Evolutionary conservation across 2,329 filamentous ascomycete species (phyloP).

Genomic region (Pseudocercospora macadamiae): DNA sequence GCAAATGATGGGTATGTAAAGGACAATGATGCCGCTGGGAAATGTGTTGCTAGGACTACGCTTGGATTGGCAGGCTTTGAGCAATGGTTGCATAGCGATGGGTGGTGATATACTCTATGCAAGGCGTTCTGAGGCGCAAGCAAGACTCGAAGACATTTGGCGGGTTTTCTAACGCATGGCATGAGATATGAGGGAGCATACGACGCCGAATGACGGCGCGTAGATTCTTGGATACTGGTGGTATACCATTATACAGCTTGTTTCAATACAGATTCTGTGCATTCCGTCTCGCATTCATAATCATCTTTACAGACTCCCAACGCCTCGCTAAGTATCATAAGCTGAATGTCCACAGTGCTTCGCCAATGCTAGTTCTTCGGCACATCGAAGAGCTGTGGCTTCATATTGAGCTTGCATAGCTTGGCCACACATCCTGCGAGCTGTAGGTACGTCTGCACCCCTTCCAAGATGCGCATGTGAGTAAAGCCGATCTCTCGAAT

Average conservation of each 20-base stretch:
- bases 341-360: not conserved
- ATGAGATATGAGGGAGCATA: not conserved
- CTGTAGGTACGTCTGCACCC: constrained; percentile 91
- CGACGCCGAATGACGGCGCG: not conserved
- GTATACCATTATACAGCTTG: constrained; percentile 3
- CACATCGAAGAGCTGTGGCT: constrained; percentile 74
- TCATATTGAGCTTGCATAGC: constrained; percentile 95
- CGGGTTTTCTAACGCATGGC: constrained; percentile 1
- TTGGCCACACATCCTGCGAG: constrained; percentile 89
- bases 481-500: constrained; percentile 95
- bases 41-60: not conserved
- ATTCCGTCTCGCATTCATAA: not conserved
- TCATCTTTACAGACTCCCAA: constrained; percentile 2
- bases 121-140: constrained; percentile 7
- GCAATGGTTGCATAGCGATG: constrained; percentile 7
- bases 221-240: not conserved
- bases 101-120: not conserved
- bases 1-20: constrained; percentile 61
- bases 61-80: not conserved
- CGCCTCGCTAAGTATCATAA: not conserved
- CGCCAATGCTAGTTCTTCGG: constrained; percentile 30
- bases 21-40: not conserved
- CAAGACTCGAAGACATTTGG: not conserved
- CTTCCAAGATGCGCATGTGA: constrained; percentile 98
- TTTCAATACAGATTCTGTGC: constrained; percentile 1